Evolutionary conservation across 1,284 basidiomycete species (phyloP), one percentile per base, ranked within the genome.

Genomic region (Irpex lacteus): DNA sequence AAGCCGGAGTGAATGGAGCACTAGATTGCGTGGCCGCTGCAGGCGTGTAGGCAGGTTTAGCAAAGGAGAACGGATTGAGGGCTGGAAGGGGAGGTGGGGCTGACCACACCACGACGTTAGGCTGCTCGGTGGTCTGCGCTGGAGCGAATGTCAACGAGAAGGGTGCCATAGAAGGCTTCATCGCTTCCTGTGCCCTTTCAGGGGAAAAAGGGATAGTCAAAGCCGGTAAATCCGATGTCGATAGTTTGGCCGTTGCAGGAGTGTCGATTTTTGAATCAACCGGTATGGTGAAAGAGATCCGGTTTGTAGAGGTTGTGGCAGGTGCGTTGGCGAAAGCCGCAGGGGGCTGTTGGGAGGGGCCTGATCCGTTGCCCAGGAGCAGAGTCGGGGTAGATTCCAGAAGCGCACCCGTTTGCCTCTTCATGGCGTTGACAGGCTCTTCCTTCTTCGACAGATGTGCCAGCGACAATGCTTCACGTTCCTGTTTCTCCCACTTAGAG

Each of bases 401-500:
- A 8, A 62, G 3, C 26, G 58, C 21, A 8, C 32, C 56, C 1
- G 60, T 19, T 26, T 62, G 63, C 54, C 66, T 69, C 40, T 68
- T 67, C 37, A 61, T 63, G 26, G 26, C 26, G 26, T 26, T 26
- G 26, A 26, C 26, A 60, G 74, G 36, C 32, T 56, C 65, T 52
- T 70, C 64, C 34, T 64, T 66, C 57, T 72, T 70, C 44, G 71
- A 70, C 34, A 72, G 72, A 69, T 71, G 75, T 47, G 83, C 81
- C 82, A 92, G 88, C n/a, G 90, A 88, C 59, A 84, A 83, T 3
- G 90, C 91, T 69, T 92, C 90, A 40, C 90, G 73, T 69, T 92
- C 90, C 72, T 92, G 90, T 67, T 91, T 92, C 74, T 92, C 91
- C 88, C 89, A 91, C 73, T 90, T 91, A 0, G 89, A 89, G 67